phyloP scores from a whole-genome alignment of 352 stramenopile genomes.

The Elongisporangium anandrum region DNA sequence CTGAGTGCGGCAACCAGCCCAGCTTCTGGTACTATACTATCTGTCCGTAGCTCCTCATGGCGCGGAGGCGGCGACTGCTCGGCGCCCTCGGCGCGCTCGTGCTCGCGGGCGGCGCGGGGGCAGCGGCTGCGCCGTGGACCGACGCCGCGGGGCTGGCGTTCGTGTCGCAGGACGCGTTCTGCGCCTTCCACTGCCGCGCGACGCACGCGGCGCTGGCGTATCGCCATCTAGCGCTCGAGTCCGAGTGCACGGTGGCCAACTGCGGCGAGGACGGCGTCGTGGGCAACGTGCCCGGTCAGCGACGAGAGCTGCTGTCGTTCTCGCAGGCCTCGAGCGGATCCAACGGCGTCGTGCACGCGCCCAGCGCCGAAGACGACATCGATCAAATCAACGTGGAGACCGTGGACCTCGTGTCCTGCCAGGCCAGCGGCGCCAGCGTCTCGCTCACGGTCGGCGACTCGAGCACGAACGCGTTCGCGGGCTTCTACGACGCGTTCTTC shows the following conservation, averaged over 20 bases:
- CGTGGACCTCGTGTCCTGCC: conserved; percentile 48
- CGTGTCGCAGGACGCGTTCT: conserved; percentile 41
- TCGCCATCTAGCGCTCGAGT: conserved; percentile 25
- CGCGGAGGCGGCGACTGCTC: neutral
- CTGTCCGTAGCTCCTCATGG: neutral
- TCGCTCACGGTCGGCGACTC: conserved; percentile 44
- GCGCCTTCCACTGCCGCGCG: conserved; percentile 54
- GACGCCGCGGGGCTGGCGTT: conserved; percentile 43
- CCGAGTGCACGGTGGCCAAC: conserved; percentile 26
- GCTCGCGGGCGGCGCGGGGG: neutral
- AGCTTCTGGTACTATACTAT: neutral
- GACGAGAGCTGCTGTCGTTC: conserved; percentile 18
- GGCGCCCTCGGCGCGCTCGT: neutral
- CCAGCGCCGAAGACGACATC: conserved; percentile 11
- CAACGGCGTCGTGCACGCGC: conserved; percentile 23
- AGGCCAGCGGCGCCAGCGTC: conserved; percentile 25
- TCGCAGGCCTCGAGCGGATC: conserved; percentile 9
- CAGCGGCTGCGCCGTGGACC: conserved; percentile 6
- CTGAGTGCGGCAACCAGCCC: neutral
- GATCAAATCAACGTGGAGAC: conserved; percentile 46
- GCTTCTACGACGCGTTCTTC: conserved; percentile 56
- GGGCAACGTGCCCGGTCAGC: neutral
- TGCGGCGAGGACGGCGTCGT: conserved; percentile 15
- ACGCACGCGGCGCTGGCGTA: conserved; percentile 37
- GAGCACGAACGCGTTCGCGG: conserved; percentile 34